Evolutionary conservation across 1,284 basidiomycete genomes (phyloP), one percentile per base, ranked within the genome.

Genomic region (Cryptococcus floricola): DNA sequence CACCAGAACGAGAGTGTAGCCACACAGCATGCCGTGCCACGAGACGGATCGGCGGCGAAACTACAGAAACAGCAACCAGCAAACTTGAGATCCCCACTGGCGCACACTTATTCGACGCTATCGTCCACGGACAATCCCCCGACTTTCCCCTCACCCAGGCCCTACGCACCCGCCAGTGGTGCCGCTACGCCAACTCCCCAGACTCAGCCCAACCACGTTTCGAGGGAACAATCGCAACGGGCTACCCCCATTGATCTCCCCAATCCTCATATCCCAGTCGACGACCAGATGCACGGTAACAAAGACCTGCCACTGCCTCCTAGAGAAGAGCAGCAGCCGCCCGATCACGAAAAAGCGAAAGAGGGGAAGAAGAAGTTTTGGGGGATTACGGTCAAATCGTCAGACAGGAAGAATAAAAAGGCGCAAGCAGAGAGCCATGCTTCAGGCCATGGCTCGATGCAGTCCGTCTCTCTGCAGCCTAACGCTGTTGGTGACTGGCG

Each of bases 321-420:
- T 9, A 42, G 43, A 56, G 37, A 44, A 51, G 16, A 56, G 39
- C 39, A 43, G 13, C 48, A 19, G 14, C 19, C 48, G 14, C 39
- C 18, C 37, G 39, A 63, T 16, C 51, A 45, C 14, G 39, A 28
- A 23, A 18, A 41, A 18, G 52, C 39, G 14, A 48, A 51, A 5
- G 61, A 62, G 31, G 61, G 61, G 18, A 71, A 67, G 52, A 68
- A 68, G 61, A 65, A 63, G 53, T 68, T 71, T 56, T 70, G 67
- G 62, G 67, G 63, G 2, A 66, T 69, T 56, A 58, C 56, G 39
- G 55, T 53, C 34, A n/a, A 34, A 14, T 39, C 31, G 31, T 34
- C 48, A 9, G 63, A 62, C 28, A 62, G 56, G 48, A 58, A 63
- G 42, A 59, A 57, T 9, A 64, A 60, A 44, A 57, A 52, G 56